These are phyloP conservation scores for Brasenia schreberi DNA, from an alignment of 164 flowering plant genomes.

Conservation along the genomic window DNA sequence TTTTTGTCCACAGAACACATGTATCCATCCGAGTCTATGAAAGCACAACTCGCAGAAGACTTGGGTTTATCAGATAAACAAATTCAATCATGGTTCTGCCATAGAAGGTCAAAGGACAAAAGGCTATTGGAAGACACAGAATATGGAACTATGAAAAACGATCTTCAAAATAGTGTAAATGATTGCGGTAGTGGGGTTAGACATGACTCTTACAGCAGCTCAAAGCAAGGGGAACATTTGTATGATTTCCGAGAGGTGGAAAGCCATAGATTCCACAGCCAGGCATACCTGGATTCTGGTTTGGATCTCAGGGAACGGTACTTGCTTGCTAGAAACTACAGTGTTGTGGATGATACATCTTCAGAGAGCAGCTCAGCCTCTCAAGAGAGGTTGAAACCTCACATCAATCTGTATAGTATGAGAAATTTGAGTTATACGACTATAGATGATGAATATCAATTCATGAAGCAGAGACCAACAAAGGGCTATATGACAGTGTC, in stretches of 20 bases:
- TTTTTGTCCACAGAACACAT: slow-evolving; percentile 52
- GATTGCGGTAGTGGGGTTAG: slow-evolving; percentile 69
- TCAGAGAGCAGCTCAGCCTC: slow-evolving; percentile 69
- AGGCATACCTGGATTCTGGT: slow-evolving; percentile 20
- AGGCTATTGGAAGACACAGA: slow-evolving; percentile 34
- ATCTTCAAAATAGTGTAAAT: slow-evolving; percentile 61
- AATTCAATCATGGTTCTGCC: slow-evolving; percentile 94
- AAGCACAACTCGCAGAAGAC: slow-evolving; percentile 42
- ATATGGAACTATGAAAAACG: slow-evolving; percentile 45
- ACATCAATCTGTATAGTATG: slow-evolving; percentile 15
- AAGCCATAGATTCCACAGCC: slow-evolving; percentile 41
- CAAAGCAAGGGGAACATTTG: slow-evolving; percentile 53
- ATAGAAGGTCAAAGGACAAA: slow-evolving; percentile 89
- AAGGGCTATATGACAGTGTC: slow-evolving; percentile 39
- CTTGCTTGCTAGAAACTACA: slow-evolving; percentile 12
- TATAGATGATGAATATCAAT: slow-evolving; percentile 14
- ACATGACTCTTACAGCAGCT: slow-evolving; percentile 96
- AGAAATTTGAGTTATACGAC: slow-evolving; percentile 21
- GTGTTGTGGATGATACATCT: slow-evolving; percentile 38
- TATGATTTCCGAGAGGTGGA: slow-evolving; percentile 67
- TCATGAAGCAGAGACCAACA: slow-evolving; percentile 12
- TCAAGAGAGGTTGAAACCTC: slow-evolving; percentile 26
- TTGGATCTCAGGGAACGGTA: slow-evolving; percentile 21
- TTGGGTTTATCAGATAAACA: slow-evolving; percentile 83
- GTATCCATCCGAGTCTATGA: slow-evolving; percentile 67